These are phyloP conservation scores for Euptelea pleiosperma DNA, from an alignment of 164 flowering plant species.

Conservation along the genomic window DNA sequence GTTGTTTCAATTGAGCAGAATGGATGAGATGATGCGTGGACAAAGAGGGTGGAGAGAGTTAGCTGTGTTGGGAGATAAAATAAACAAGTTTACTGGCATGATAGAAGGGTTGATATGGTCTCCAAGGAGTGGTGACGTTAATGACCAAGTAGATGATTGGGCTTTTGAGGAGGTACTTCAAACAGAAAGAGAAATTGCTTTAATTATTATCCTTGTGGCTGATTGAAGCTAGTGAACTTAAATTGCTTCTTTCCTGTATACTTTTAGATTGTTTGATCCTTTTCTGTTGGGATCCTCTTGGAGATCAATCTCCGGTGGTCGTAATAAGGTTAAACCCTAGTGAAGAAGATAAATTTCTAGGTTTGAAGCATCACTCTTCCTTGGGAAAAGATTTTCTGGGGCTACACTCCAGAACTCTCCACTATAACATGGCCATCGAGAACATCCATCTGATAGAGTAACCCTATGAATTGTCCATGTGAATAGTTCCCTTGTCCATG, in stretches of 20 bases:
- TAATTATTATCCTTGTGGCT: no score
- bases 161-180: slow-evolving; percentile 82
- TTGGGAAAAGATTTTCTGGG: no score
- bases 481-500: no score
- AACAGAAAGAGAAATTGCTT: neutral
- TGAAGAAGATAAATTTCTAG: no score
- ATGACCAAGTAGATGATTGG: slow-evolving; percentile 76
- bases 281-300: neutral
- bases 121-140: slow-evolving; percentile 65
- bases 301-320: no score
- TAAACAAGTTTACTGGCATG: slow-evolving; percentile 95
- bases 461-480: no score
- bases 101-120: slow-evolving; percentile 97
- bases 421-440: no score
- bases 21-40: slow-evolving; percentile 99
- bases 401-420: no score
- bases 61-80: slow-evolving; percentile 85
- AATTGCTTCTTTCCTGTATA: neutral
- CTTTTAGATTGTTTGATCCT: neutral
- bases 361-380: no score
- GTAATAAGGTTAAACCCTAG: no score
- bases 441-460: no score
- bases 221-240: neutral
- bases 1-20: slow-evolving; percentile 48
- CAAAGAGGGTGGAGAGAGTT: slow-evolving; percentile 99